Base-by-base conservation (phyloP, 805 yeast species). In the Pichia occidentalis region DNA sequence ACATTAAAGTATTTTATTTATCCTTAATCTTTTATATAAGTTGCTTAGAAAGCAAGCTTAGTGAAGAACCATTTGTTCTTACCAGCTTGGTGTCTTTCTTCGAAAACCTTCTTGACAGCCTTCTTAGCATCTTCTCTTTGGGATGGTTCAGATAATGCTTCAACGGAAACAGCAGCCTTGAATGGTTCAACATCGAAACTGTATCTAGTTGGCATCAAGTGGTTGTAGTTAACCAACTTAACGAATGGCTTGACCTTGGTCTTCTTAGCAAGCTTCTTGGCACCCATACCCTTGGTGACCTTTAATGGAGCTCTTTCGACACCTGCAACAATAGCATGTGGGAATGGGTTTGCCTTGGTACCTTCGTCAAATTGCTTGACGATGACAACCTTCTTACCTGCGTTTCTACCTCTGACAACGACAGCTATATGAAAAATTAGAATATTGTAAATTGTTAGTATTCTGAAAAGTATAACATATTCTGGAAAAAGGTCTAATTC, bases 21-120 rank as follows among this genome's bases (percentile, higher is more conserved):
- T 32, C 37, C 38, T 39, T 35, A 25, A 43, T 36, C 24, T 25
- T 32, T 29, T 34, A 36, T 17, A 29, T 32, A 38, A 40, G 16
- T 36, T 36, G 51, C 42, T 58, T 62, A 61, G 53, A 58, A 61
- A 52, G 64, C 60, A 43, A 61, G 57, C 77, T 92, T 92, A 72
- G 95, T 80, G 88, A 92, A 92, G 80, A 92, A 92, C 98, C 98
- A 92, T 77, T 87, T 88, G 88, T 90, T 90, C 84, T 92, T 87
- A 70, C 98, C 98, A 67, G 96, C 86, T 71, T 85, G 94, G 80
- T 90, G 95, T 80, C 87, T 86, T 77, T 90, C 95, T 77, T 92
- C 98, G 66, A 92, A 90, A 68, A 95, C 95, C 80, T 88, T 85
- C 85, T 86, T 92, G 71, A 92, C 86, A 67, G 81, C 88, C 80